phyloP scores from a whole-genome alignment of 176 grass and related monocot genomes.

The Juncus effusus region DNA sequence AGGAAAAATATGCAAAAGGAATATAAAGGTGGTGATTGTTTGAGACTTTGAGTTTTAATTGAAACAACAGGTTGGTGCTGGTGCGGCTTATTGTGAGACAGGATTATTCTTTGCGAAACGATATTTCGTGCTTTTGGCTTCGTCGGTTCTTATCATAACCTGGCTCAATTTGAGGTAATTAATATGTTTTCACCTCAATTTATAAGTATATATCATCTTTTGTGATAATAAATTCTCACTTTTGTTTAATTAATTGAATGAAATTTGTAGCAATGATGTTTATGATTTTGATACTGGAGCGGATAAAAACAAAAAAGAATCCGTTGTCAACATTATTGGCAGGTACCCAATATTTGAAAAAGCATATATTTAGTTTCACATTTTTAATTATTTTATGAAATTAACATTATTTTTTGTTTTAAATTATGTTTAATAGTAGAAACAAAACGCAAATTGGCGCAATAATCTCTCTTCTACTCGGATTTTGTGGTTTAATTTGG shows the following conservation, averaged over 20 bases:
- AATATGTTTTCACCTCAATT: slow-evolving; percentile 6
- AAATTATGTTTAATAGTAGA: slow-evolving; percentile 40
- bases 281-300: slow-evolving; percentile 80
- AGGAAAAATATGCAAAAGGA: background rate
- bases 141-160: slow-evolving; percentile 67
- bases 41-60: background rate
- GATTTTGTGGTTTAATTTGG: slow-evolving; percentile 64
- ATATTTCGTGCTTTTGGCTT: slow-evolving; percentile 51
- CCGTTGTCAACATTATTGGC: slow-evolving; percentile 78
- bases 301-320: slow-evolving; percentile 87
- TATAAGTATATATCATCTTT: background rate
- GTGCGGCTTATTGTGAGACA: slow-evolving; percentile 53
- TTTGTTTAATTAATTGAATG: background rate
- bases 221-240: background rate
- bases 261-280: slow-evolving; percentile 67
- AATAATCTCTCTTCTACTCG: slow-evolving; percentile 56
- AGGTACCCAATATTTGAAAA: slow-evolving; percentile 42
- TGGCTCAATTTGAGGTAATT: slow-evolving; percentile 91
- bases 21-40: background rate
- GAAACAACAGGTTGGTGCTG: slow-evolving; percentile 50
- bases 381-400: background rate
- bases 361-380: background rate
- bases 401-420: slow-evolving; percentile 10
- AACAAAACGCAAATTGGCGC: slow-evolving; percentile 44
- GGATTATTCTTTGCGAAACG: slow-evolving; percentile 54